Evolutionary conservation across 441 rosid species (phyloP), one percentile per base, ranked within the genome.

Genomic region (Melastoma candidum): DNA sequence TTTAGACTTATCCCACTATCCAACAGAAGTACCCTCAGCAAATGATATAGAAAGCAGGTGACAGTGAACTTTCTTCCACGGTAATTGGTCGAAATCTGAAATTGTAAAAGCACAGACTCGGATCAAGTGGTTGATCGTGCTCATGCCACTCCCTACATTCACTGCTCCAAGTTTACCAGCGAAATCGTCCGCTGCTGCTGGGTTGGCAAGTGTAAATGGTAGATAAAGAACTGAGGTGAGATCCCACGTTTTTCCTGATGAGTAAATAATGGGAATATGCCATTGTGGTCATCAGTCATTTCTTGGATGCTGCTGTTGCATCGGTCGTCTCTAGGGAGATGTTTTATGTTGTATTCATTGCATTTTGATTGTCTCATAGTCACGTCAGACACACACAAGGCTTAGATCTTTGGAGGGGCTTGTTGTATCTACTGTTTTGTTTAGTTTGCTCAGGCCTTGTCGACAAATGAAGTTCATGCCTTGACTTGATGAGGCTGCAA

Each of bases 1-100:
- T 70, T 74, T 92, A 63, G 97, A 88, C 69, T 44, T 83, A 71
- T 79, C 92, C 48, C 78, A 68, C 67, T 81, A 81, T 68, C 85
- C 95, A 17, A 61, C 75, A 57, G 73, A 75, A 48, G 95, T 85
- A 29, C 87, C 95, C 57, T 76, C 95, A 43, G 97, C 83, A 39
- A 76, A 67, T 63, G 95, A 77, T 59, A 70, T 73, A 32, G 79
- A 57, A 48, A 57, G 54, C 62, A 74, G 93, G 68, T 83, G 81
- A 90, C 59, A 41, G 12, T 48, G 49, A 49, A 50, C 60, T 49
- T 12, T 59, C 36, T 51, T 59, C 67, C 52, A 22, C 45, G 66
- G 66, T 17, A 26, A 26, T 51, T 26, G 4, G 4, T 26, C 14
- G 44, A 51, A 6, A 32, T 32, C 41, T 4, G 41, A 32, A 32